Percentiles rank a stretch among this genome's conserved stretches.
phyloP scores from a whole-genome alignment of 2,329 filamentous ascomycete genomes.

The Pezicula carpinea region DNA sequence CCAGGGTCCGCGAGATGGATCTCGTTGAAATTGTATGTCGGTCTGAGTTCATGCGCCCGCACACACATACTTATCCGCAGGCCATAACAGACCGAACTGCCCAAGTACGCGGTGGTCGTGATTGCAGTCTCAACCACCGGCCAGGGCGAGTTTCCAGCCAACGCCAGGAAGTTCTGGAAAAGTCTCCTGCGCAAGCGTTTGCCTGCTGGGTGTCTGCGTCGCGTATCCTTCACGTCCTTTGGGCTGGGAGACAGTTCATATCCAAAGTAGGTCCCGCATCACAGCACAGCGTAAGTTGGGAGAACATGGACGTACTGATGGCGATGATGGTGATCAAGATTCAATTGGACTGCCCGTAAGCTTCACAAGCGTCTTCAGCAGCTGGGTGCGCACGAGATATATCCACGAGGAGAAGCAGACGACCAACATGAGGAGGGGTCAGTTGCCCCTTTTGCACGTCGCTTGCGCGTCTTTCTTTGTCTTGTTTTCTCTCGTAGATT shows the following conservation, averaged over 20 bases:
- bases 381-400: constrained; percentile 73
- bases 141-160: constrained; percentile 87
- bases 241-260: constrained; percentile 95
- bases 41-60: constrained; percentile 20
- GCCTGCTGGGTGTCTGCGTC: constrained; percentile 61
- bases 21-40: constrained; percentile 67
- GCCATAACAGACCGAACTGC: constrained; percentile 44
- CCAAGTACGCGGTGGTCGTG: constrained; percentile 56
- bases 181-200: constrained; percentile 76
- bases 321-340: constrained; percentile 44
- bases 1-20: constrained; percentile 73
- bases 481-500: not conserved
- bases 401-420: constrained; percentile 80
- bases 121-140: constrained; percentile 90
- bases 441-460: constrained; percentile 24
- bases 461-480: not conserved
- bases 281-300: not conserved
- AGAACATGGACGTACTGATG: constrained; percentile 12
- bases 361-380: constrained; percentile 79
- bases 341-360: constrained; percentile 90
- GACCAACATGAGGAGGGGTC: constrained; percentile 92
- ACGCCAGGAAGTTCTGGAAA: constrained; percentile 80
- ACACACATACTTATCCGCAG: constrained; percentile 4
- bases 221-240: constrained; percentile 76
- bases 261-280: constrained; percentile 61